Evolutionary conservation across 192 early-diverging fungal species (phyloP).

Genomic region (Anaeromyces robustus): DNA sequence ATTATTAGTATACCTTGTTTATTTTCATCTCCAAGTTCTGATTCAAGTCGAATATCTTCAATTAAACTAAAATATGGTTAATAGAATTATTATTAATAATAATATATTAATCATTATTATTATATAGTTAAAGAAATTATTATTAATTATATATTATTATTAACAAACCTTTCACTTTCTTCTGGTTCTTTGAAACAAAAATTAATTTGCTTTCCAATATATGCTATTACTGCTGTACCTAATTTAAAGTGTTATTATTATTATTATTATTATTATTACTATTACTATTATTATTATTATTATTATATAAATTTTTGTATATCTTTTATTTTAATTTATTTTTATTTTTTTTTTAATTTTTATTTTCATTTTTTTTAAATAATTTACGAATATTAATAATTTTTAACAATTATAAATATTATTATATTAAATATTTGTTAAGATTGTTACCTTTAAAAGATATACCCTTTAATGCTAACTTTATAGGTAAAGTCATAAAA

Average conservation of each 20-base stretch:
- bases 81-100: conserved; percentile 4
- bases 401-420: too few species aligned
- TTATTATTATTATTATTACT: too few species aligned
- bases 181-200: conserved; percentile 54
- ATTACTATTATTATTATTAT: too few species aligned
- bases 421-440: too few species aligned
- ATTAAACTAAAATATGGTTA: conserved; percentile 24
- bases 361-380: too few species aligned
- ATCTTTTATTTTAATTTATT: too few species aligned
- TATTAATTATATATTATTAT: neutral
- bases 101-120: too few species aligned
- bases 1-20: conserved; percentile 23
- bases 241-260: too few species aligned
- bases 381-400: too few species aligned
- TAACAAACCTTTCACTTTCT: conserved; percentile 18
- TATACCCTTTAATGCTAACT: conserved; percentile 47
- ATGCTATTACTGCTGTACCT: conserved; percentile 52
- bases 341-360: too few species aligned
- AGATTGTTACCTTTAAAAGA: conserved; percentile 43
- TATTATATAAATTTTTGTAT: too few species aligned
- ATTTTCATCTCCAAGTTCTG: conserved; percentile 33
- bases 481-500: conserved; percentile 59
- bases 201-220: conserved; percentile 43
- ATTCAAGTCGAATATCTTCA: conserved; percentile 38
- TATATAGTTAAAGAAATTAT: too few species aligned